These are phyloP conservation scores for Amanita jacksonii DNA, from an alignment of 768 basidiomycete genomes.

Conservation along the genomic window DNA sequence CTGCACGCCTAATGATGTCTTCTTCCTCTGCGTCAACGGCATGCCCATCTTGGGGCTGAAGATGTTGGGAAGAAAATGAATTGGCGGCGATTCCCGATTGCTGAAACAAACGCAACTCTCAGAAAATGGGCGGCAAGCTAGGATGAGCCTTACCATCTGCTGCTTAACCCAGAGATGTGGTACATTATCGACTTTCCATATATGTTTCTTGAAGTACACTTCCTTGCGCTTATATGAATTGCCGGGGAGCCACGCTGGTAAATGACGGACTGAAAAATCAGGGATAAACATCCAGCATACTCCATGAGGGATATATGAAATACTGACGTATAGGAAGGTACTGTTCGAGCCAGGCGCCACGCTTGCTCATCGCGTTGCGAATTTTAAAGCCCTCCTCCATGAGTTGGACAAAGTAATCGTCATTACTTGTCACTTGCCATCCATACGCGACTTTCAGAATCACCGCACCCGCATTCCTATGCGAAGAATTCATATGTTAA, in stretches of 20 bases:
- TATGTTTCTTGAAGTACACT: conserved; percentile 9
- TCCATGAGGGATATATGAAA: not conserved
- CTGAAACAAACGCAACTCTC: not conserved
- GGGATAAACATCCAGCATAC: too few species aligned
- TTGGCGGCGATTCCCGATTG: not conserved
- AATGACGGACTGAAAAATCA: conserved; percentile 22
- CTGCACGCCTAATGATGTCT: conserved; percentile 21
- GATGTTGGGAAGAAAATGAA: conserved; percentile 6
- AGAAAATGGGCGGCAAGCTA: not conserved
- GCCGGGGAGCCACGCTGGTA: conserved; percentile 36
- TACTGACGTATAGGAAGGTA: conserved; percentile 28
- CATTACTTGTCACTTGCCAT: conserved; percentile 23
- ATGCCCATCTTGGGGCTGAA: conserved; percentile 15
- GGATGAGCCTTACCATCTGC: conserved; percentile 18
- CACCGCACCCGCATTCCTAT: conserved; percentile 25
- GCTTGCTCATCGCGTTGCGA: conserved; percentile 14
- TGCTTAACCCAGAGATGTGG: conserved; percentile 25
- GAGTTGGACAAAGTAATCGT: conserved; percentile 24
- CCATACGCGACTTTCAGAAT: conserved; percentile 32
- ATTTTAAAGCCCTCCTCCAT: conserved; percentile 23
- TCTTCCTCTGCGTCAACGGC: conserved; percentile 16
- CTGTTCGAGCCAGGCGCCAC: conserved; percentile 31
- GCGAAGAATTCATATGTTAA: not conserved
- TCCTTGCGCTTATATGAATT: conserved; percentile 29
- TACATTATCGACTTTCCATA: conserved; percentile 15